These are phyloP conservation scores for Hanseniaspora vineae DNA, from an alignment of 805 yeast species.

Conservation along the genomic window DNA sequence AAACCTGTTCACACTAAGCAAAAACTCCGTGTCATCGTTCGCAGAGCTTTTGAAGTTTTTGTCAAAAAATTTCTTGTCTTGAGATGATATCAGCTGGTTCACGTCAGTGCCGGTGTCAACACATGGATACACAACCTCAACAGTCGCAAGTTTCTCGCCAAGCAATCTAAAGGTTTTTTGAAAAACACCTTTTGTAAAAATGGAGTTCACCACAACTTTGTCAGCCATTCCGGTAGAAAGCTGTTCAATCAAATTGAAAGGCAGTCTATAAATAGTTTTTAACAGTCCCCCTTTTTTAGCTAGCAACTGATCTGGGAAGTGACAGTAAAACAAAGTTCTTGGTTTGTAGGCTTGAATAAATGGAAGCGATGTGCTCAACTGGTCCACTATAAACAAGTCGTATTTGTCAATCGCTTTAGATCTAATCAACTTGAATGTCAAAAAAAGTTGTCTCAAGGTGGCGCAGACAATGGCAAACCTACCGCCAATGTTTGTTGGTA, in stretches of 20 bases:
- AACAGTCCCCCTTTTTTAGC: conserved; percentile 43
- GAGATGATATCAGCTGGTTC: not conserved
- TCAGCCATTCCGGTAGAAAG: conserved; percentile 69
- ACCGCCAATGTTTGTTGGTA: conserved; percentile 61
- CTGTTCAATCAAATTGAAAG: conserved; percentile 79
- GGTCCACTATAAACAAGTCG: conserved; percentile 79
- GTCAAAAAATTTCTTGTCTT: conserved; percentile 9
- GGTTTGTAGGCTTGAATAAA: conserved; percentile 34
- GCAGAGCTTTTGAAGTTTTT: conserved; percentile 9
- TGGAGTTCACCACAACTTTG: conserved; percentile 73
- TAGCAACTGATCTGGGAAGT: conserved; percentile 82
- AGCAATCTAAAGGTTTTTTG: conserved; percentile 42
- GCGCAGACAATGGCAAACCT: conserved; percentile 73
- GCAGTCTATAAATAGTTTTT: conserved; percentile 57
- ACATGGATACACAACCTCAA: conserved; percentile 40
- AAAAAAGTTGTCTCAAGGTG: conserved; percentile 63
- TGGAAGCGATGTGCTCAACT: conserved; percentile 71
- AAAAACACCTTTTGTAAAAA: conserved; percentile 65
- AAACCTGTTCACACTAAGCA: conserved; percentile 76
- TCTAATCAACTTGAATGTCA: conserved; percentile 35
- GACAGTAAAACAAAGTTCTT: conserved; percentile 77
- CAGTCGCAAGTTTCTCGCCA: conserved; percentile 13
- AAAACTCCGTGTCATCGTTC: conserved; percentile 20
- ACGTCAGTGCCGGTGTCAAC: conserved; percentile 32
- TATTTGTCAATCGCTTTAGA: conserved; percentile 35